Evolutionary conservation across 306 rosid species (phyloP), one percentile per base, ranked within the genome.

Genomic region (Prosopis cineraria): DNA sequence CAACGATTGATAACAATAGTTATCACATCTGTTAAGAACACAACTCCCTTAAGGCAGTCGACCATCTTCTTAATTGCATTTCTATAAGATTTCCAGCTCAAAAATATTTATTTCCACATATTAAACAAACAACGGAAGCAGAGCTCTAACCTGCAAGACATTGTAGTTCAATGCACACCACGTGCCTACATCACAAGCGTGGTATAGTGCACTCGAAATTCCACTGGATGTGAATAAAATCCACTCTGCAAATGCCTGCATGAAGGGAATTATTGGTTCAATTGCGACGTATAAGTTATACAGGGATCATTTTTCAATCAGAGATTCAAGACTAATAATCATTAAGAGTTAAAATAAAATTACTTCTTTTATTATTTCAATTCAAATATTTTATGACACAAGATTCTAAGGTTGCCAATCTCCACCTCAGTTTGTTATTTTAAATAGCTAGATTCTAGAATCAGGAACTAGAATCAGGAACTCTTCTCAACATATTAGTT

Each of bases 171-270:
- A 82, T 50, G 86, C 84, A 82, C 99, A 95, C 99, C 99, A 92
- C 24, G 98, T 84, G 64, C 99, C 99, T 41, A 95, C 99, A 39
- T 95, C 99, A 81, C 99, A 95, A 41, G 99, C 97, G 87, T 95
- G 99, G 70, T 95, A 95, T 74, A 95, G 27, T 64, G 84, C 98
- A 73, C 99, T 95, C 45, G 97, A 67, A 76, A 90, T 91, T 81
- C 99, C 99, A 60, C 99, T 95, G 36, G 91, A 76, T 64, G 99
- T 93, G 84, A 72, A 93, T 33, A 95, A 65, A 73, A 95, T 76
- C 98, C 99, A 95, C 83, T 95, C 99, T 34, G 98, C 84, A 69
- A 77, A 84, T 56, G 97, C 99, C 99, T 95, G 90, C 72, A 88
- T 62, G 78, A 53, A 71, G 79, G 48, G 80, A 81, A 70, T 59